These are phyloP conservation scores for Tricholoma furcatifolium DNA, from an alignment of 768 basidiomycete genomes.

Conservation along the genomic window DNA sequence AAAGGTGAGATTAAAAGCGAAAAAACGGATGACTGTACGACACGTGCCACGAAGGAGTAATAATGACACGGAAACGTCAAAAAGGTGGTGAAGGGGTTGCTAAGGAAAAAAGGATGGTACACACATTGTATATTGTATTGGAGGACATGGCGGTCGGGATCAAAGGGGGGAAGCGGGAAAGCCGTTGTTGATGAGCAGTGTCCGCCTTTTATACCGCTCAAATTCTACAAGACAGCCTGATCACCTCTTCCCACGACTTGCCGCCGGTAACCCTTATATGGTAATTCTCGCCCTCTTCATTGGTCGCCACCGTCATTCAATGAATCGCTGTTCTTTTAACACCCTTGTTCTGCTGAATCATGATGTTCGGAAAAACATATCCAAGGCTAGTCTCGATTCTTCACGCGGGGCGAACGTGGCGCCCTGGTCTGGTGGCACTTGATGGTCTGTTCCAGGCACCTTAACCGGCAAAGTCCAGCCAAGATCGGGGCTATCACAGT, in stretches of 20 bases:
- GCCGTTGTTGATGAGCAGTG: constrained; percentile 17
- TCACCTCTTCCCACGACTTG: constrained; percentile 22
- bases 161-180: constrained; percentile 16
- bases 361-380: not conserved
- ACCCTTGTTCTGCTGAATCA: not conserved
- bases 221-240: constrained; percentile 22
- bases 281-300: constrained; percentile 4
- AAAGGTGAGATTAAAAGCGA: constrained; percentile 11
- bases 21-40: constrained; percentile 14
- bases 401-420: constrained; percentile 6
- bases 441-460: constrained; percentile 5
- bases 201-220: constrained; percentile 21
- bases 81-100: constrained; percentile 4
- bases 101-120: constrained; percentile 7
- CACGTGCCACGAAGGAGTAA: constrained; percentile 21
- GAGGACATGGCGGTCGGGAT: constrained; percentile 1
- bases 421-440: constrained; percentile 3
- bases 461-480: constrained; percentile 4
- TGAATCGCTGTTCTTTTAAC: not conserved
- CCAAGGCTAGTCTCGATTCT: not conserved
- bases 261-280: constrained; percentile 24
- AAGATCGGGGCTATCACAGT: constrained; percentile 9
- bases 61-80: constrained; percentile 23
- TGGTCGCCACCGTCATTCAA: not conserved
- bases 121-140: too few relatives aligned